Percentiles rank a stretch among this genome's conserved stretches.
These are phyloP conservation scores for Fonsecaea monophora DNA, from an alignment of 2,329 filamentous ascomycete species.

Conservation along the genomic window DNA sequence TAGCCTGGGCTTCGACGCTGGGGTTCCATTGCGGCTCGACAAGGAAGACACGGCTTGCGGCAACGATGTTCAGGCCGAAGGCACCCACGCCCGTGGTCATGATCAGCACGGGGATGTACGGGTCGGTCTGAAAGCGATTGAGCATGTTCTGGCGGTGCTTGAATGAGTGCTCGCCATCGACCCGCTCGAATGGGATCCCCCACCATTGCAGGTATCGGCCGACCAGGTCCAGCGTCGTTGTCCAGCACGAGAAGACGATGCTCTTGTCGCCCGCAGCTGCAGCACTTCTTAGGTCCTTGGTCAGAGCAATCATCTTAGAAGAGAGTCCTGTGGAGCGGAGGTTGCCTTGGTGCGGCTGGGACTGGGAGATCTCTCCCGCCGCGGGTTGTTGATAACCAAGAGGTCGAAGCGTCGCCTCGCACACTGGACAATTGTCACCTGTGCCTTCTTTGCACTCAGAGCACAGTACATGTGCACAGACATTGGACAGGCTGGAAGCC, in stretches of 20 bases:
- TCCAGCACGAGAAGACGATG: slow-evolving; percentile 59
- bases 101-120: slow-evolving; percentile 50
- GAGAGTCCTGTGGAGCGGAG: slow-evolving; percentile 4
- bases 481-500: slow-evolving; percentile 40
- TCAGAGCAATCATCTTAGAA: slow-evolving; percentile 6
- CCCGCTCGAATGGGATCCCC: slow-evolving; percentile 44
- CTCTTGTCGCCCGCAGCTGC: slow-evolving; percentile 39
- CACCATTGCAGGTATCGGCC: slow-evolving; percentile 42
- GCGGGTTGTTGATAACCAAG: not conserved
- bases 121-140: slow-evolving; percentile 46
- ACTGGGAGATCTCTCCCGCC: not conserved
- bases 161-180: slow-evolving; percentile 55
- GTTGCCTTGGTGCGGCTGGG: not conserved
- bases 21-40: slow-evolving; percentile 65
- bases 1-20: slow-evolving; percentile 59
- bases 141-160: slow-evolving; percentile 49
- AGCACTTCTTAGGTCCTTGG: not conserved
- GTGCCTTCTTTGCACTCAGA: slow-evolving; percentile 40
- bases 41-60: slow-evolving; percentile 58
- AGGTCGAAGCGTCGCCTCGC: not conserved
- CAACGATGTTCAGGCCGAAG: slow-evolving; percentile 58
- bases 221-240: slow-evolving; percentile 51
- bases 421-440: slow-evolving; percentile 14
- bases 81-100: slow-evolving; percentile 63
- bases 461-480: slow-evolving; percentile 47